Conservation (phyloP, 257 asterid species). For the Rauvolfia tetraphylla region DNA sequence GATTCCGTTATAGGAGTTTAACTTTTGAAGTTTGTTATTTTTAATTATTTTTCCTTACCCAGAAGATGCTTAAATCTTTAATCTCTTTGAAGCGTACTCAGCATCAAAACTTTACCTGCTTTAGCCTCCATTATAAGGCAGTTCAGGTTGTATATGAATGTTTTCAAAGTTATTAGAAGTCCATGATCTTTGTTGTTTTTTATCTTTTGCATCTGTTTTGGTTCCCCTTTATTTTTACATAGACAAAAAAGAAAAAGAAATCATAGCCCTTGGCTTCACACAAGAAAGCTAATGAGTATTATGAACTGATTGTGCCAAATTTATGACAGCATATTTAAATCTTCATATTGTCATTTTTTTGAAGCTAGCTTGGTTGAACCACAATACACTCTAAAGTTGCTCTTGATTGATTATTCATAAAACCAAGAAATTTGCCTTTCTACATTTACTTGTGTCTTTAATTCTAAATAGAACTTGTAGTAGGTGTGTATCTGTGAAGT, state of each 20-base stretch:
- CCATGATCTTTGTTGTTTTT: background rate
- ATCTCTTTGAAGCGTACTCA: no score
- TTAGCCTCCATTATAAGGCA: background rate
- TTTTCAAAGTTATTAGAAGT: background rate
- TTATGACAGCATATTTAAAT: background rate
- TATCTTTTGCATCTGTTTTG: no score
- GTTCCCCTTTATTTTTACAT: background rate
- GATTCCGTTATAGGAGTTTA: background rate
- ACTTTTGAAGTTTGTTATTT: background rate
- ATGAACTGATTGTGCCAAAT: background rate
- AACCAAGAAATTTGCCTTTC: background rate
- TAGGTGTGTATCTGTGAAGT: background rate
- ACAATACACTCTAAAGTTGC: background rate
- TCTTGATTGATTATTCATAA: background rate
- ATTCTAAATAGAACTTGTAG: background rate
- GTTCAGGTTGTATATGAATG: background rate
- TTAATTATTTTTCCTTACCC: background rate
- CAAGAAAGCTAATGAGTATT: background rate
- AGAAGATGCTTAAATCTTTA: no score
- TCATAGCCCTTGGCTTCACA: background rate
- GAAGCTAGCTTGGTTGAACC: background rate
- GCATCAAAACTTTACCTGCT: background rate
- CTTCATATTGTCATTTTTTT: background rate
- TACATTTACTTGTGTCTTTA: background rate
- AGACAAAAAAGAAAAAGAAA: background rate